phyloP scores from a whole-genome alignment of 164 flowering plant genomes.

The Chloranthus sessilifolius region DNA sequence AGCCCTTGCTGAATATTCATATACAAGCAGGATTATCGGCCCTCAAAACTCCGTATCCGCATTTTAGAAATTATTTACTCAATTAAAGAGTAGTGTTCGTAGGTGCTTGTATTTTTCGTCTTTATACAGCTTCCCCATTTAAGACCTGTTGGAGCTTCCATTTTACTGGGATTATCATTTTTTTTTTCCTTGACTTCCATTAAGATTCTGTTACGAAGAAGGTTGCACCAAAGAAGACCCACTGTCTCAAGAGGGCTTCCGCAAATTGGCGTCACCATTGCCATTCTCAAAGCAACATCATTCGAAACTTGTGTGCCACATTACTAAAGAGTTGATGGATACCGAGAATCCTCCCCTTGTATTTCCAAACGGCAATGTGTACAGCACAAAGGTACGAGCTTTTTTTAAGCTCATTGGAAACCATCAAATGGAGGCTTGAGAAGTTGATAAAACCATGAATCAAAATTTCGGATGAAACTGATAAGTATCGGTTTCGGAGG shows the following conservation, averaged over 20 bases:
- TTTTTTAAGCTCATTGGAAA: neutral
- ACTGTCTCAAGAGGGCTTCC: conserved; percentile 85
- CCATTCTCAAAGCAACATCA: conserved; percentile 98
- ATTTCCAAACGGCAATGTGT: conserved; percentile 91
- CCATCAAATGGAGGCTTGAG: too few relatives aligned
- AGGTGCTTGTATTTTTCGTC: too few relatives aligned
- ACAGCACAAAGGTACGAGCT: conserved; percentile 73
- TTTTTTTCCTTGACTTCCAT: conserved; percentile 42
- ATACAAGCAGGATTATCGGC: conserved; percentile 96
- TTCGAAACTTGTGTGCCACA: conserved; percentile 95
- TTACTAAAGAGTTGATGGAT: conserved; percentile 95
- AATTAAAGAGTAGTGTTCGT: too few relatives aligned
- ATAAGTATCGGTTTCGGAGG: too few relatives aligned
- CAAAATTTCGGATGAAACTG: too few relatives aligned
- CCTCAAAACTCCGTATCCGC: conserved; percentile 96
- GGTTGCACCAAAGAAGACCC: conserved; percentile 97
- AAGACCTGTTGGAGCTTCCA: too few relatives aligned
- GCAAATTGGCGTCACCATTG: conserved; percentile 71
- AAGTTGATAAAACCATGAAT: too few relatives aligned
- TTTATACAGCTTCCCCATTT: too few relatives aligned
- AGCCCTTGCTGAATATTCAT: conserved; percentile 86
- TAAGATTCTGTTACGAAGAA: conserved; percentile 78
- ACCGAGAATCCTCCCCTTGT: conserved; percentile 97
- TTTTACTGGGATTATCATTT: neutral
- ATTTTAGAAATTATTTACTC: neutral